Evolutionary conservation across 2,329 filamentous ascomycete species (phyloP), one percentile per base, ranked within the genome.

Genomic region (Cytospora leucostoma): DNA sequence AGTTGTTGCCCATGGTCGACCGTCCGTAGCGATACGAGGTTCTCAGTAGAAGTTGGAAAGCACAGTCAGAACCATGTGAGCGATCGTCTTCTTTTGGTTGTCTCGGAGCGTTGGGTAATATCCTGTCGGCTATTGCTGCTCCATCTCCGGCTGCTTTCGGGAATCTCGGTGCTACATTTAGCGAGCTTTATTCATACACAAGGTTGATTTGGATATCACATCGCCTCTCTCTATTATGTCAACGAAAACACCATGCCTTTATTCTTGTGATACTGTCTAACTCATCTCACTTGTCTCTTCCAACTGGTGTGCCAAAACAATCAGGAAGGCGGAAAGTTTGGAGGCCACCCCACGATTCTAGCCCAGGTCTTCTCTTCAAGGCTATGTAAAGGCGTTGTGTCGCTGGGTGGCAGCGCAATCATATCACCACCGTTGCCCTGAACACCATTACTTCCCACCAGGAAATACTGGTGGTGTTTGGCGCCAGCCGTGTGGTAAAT

Each of bases 1-100:
- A 27, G 27, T 89, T n/a, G 17, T n/a, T 6, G 5, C 40, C 17
- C 40, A 3, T 3, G 4, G 8, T 21, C n/a, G 17, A 47, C 3
- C 5, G n/a, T 3, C 13, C 17, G 17, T 17, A 7, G 2, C 10
- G 11, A 21, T 21, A 3, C 8, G 44, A 12, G 44, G 7, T 17
- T 19, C 7, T 21, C 44, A 21, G n/a, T 4, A 21, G 44, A 47
- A 4, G 2, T n/a, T 44, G 17, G 40, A 10, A 10, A 44, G n/a
- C 44, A 21, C 21, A 19, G 38, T 19, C 3, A 47, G n/a, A 47
- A 6, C 44, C 2, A 47, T 17, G 4, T 27, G 27, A 27, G 27
- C 27, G 27, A 27, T 21, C n/a, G 44, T 21, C 44, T 12, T 19
- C 7, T 47, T 47, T 11, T 19, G 40, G 38, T 21, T 27, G 11